These are phyloP conservation scores for Phalaenopsis aphrodite DNA, from an alignment of 106 monocot species.

Conservation along the genomic window DNA sequence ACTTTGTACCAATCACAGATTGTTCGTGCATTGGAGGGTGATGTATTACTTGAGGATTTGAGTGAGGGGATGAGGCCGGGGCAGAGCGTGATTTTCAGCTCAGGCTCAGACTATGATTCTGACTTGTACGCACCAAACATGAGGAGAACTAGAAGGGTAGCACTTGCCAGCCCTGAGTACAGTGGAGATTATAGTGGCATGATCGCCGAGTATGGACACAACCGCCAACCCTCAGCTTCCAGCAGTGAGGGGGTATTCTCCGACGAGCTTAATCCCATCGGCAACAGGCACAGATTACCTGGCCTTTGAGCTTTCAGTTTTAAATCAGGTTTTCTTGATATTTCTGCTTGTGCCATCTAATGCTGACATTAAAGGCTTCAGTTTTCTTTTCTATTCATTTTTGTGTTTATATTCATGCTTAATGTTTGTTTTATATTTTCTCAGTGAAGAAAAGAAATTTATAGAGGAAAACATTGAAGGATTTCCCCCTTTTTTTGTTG, in stretches of 20 bases:
- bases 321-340: no score
- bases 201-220: constrained; percentile 12
- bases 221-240: constrained; percentile 9
- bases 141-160: constrained; percentile 19
- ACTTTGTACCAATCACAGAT: constrained; percentile 23
- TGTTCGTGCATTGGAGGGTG: constrained; percentile 57
- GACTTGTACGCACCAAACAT: constrained; percentile 26
- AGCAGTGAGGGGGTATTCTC: constrained; percentile 34
- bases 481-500: neutral
- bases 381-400: neutral
- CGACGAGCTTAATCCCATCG: constrained; percentile 26
- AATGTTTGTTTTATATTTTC: neutral
- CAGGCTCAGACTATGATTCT: constrained; percentile 47
- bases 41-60: constrained; percentile 57
- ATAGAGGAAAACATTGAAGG: neutral
- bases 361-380: no score
- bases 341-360: no score
- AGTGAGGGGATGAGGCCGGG: constrained; percentile 57
- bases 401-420: neutral
- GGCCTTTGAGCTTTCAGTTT: neutral
- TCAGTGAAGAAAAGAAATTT: neutral
- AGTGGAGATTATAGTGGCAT: constrained; percentile 34
- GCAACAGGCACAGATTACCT: constrained; percentile 11
- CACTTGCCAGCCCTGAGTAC: constrained; percentile 33
- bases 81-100: constrained; percentile 53